Evolutionary conservation across 2,329 filamentous ascomycete genomes (phyloP), one percentile per base, ranked within the genome.

Genomic region (Pseudogymnoascus sp.): DNA sequence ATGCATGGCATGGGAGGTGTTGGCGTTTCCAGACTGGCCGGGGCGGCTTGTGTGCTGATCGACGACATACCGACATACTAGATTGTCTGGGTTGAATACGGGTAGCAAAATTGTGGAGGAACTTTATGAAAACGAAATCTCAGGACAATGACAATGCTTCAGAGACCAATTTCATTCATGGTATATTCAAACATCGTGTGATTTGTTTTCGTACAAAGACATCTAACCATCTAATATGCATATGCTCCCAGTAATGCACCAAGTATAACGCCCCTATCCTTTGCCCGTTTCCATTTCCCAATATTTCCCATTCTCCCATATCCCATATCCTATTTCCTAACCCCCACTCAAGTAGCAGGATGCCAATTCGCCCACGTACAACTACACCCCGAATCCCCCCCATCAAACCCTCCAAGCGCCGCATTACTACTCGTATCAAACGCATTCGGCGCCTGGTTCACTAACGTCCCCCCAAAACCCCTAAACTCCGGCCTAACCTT

Each of bases 301-400:
- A 37, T 36, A 14, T 39, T 40, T 40, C 39, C 16, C n/a, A 42
- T 21, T 18, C 5, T 18, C 16, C 8, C 39, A 42, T 18, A 11
- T 18, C 16, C 8, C 39, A 12, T 45, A 2, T 57, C 39, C 6
- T 45, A 2, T 57, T 31, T 57, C 26, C 26, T 14, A 57, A 34
- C 42, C 21, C 42, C 18, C 21, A 11, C 11, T 34, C 29, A 57
- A 7, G 3, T 11, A 57, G 31, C 51, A 7, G 51, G 29, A 16
- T 57, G n/a, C 51, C 51, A 74, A 62, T 88, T 88, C 63, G 78
- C 77, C 82, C 84, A 88, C 68, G 80, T 76, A 71, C 85, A 88
- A 72, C 76, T 78, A 70, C 85, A 88, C 1, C 86, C 86, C 14
- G 85, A 84, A 0, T 78, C 81, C 39, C 85, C 86, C 21, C 86